Conservation (phyloP, 768 basidiomycete genomes). For the Termitomyces sp. region DNA sequence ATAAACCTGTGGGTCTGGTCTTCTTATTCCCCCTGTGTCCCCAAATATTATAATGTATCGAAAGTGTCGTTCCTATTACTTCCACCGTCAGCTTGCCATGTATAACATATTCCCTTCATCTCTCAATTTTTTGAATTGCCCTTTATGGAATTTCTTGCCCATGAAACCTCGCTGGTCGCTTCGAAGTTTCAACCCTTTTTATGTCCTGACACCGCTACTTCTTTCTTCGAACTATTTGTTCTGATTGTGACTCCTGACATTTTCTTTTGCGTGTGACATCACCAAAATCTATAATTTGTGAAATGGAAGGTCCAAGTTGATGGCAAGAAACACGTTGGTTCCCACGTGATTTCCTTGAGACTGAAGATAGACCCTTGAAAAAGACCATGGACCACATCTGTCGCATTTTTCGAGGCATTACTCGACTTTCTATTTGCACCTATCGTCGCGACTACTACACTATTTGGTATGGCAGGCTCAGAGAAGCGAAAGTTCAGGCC, state of each 20-base stretch:
- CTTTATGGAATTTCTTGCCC: neutral
- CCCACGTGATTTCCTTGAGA: too few relatives aligned
- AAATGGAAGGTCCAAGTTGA: neutral
- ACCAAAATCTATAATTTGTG: neutral
- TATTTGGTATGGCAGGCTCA: neutral
- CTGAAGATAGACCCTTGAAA: too few relatives aligned
- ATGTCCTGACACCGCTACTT: neutral
- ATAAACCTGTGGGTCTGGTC: neutral
- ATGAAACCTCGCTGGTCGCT: neutral
- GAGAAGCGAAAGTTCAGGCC: conserved; percentile 1
- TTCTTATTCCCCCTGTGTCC: neutral
- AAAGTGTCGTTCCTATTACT: neutral
- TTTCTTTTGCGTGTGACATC: neutral
- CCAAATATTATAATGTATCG: neutral
- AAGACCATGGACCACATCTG: too few relatives aligned
- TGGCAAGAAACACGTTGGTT: too few relatives aligned
- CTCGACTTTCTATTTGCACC: too few relatives aligned
- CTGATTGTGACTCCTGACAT: neutral
- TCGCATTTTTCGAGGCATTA: too few relatives aligned
- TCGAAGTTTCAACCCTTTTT: neutral
- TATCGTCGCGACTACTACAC: neutral
- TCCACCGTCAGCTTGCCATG: neutral
- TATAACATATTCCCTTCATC: neutral
- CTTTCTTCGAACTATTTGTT: neutral
- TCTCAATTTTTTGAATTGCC: neutral